Percentiles rank a stretch among this genome's conserved stretches.
Conservation (phyloP, 2,329 filamentous ascomycete genomes). For the Colletotrichum phormii region DNA sequence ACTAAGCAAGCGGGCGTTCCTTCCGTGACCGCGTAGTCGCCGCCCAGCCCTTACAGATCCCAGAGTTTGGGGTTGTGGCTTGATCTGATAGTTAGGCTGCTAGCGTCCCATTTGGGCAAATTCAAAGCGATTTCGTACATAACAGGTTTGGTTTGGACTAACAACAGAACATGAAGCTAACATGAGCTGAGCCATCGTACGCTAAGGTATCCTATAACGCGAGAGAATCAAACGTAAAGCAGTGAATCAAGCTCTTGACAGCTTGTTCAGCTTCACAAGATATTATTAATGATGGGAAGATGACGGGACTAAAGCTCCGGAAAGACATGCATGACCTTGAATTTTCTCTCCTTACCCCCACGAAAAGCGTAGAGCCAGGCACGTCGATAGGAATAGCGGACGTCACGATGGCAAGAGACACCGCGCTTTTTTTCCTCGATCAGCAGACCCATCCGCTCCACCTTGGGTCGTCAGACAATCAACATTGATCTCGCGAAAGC, state of each 20-base stretch:
- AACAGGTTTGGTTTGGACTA: conserved; percentile 19
- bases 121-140: neutral
- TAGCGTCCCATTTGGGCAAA: conserved; percentile 12
- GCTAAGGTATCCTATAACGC: neutral
- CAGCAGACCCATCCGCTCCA: conserved; percentile 20
- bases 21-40: conserved; percentile 26
- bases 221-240: neutral
- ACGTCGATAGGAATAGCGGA: neutral
- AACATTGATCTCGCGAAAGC: neutral
- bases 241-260: neutral
- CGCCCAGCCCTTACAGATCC: conserved; percentile 13
- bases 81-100: conserved; percentile 17
- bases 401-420: neutral
- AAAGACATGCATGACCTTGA: neutral
- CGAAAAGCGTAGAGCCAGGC: neutral
- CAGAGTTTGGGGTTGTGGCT: conserved; percentile 26
- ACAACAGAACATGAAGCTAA: neutral
- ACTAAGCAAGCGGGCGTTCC: conserved; percentile 27
- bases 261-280: neutral
- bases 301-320: conserved; percentile 16
- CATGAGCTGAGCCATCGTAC: neutral
- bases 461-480: neutral
- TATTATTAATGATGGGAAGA: neutral
- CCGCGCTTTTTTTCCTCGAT: neutral
- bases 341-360: neutral